phyloP scores from a whole-genome alignment of 1,284 basidiomycete species.

The Somion occarium region DNA sequence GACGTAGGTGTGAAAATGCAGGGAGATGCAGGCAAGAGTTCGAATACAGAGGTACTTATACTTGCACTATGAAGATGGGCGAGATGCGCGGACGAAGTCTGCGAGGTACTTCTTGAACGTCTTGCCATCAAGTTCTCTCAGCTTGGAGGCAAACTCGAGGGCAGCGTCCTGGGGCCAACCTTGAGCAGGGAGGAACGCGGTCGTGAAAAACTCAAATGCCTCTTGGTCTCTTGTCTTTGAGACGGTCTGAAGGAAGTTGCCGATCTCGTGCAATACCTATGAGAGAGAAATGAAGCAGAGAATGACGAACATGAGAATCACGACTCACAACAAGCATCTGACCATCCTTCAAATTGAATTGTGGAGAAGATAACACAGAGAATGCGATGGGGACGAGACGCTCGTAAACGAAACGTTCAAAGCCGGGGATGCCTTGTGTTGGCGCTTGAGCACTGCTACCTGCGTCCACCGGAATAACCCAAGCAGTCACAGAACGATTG shows the following conservation, averaged over 20 bases:
- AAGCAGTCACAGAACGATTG: conserved; percentile 69
- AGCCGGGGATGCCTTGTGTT: conserved; percentile 78
- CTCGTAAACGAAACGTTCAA: conserved; percentile 92
- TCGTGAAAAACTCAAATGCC: conserved; percentile 77
- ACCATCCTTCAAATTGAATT: conserved; percentile 88
- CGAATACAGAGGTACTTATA: not conserved
- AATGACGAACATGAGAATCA: not conserved
- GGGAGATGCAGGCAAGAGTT: conserved; percentile 2
- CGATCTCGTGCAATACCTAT: conserved; percentile 86
- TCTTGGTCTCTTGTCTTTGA: conserved; percentile 80
- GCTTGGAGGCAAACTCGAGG: conserved; percentile 73
- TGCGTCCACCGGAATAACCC: conserved; percentile 57
- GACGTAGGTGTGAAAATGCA: conserved; percentile 7
- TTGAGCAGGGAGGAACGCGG: conserved; percentile 83
- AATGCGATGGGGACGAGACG: conserved; percentile 83
- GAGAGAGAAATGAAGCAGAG: not conserved
- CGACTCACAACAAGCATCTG: conserved; percentile 73
- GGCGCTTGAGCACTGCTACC: conserved; percentile 37
- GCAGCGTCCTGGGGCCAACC: conserved; percentile 81
- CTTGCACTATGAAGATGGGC: conserved; percentile 46
- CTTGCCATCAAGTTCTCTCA: conserved; percentile 78
- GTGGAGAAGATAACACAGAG: conserved; percentile 71
- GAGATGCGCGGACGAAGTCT: conserved; percentile 75
- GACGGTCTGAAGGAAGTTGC: conserved; percentile 78
- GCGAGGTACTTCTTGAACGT: conserved; percentile 87